These are phyloP conservation scores for Glycine soja DNA, from an alignment of 306 rosid species.

Conservation along the genomic window DNA sequence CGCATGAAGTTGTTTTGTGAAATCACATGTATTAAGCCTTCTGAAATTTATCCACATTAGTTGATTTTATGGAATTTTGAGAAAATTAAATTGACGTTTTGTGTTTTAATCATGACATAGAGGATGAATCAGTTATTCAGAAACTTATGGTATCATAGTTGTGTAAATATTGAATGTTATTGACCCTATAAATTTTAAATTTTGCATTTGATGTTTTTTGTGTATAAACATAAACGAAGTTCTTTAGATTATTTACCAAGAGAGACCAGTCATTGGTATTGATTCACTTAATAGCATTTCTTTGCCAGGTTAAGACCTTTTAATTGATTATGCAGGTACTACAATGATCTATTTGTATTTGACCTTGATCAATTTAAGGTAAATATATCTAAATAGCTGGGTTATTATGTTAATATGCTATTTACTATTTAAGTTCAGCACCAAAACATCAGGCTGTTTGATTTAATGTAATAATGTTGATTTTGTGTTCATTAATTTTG, in stretches of 20 bases:
- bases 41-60: slow-evolving; percentile 3
- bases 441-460: slow-evolving; percentile 19
- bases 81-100: slow-evolving; percentile 14
- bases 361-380: slow-evolving; percentile 98
- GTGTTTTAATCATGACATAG: slow-evolving; percentile 27
- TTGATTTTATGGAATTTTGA: slow-evolving; percentile 21
- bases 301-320: slow-evolving; percentile 32
- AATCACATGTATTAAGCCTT: neutral
- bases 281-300: slow-evolving; percentile 39
- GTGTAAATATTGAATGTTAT: slow-evolving; percentile 16
- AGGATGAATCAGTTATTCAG: slow-evolving; percentile 23
- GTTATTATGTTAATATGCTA: neutral
- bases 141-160: slow-evolving; percentile 12
- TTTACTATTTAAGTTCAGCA: slow-evolving; percentile 3
- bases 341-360: slow-evolving; percentile 87
- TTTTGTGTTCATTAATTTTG: slow-evolving; percentile 7
- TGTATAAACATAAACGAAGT: slow-evolving; percentile 8
- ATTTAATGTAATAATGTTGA: slow-evolving; percentile 35
- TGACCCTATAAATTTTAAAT: slow-evolving; percentile 28
- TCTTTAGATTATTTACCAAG: slow-evolving; percentile 8
- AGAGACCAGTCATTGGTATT: neutral
- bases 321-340: slow-evolving; percentile 72
- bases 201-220: slow-evolving; percentile 27
- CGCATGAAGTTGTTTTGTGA: neutral
- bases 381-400: slow-evolving; percentile 25